Evolutionary conservation across 352 stramenopile genomes (phyloP).

Genomic region (Pythium periplocum): DNA sequence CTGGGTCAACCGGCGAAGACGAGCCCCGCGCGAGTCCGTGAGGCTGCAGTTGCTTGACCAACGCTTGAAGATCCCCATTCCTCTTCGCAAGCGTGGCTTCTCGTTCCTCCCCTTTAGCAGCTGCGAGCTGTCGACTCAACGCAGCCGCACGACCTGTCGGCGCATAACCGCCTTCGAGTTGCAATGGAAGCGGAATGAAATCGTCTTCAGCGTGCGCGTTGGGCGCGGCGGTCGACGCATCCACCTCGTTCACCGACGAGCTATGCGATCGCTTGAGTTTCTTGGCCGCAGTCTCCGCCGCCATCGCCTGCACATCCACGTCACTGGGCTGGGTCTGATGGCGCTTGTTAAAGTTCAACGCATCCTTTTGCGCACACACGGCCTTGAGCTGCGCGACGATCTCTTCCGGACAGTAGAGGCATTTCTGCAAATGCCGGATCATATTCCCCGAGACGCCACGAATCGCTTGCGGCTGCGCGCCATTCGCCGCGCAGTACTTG

Average conservation of each 20-base stretch:
- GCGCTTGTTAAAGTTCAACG: conserved; percentile 63
- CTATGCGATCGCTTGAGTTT: conserved; percentile 12
- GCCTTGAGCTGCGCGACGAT: conserved; percentile 61
- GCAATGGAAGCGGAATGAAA: background rate
- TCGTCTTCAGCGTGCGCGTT: background rate
- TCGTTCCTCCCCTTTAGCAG: background rate
- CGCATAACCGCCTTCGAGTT: too few relatives aligned
- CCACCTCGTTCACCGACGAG: background rate
- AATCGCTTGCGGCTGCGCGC: conserved; percentile 34
- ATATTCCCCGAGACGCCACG: conserved; percentile 78
- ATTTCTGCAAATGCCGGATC: conserved; percentile 81
- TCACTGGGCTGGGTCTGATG: conserved; percentile 37
- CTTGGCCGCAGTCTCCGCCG: conserved; percentile 10
- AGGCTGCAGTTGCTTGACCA: conserved; percentile 2
- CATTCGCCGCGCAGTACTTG: conserved; percentile 57
- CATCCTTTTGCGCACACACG: conserved; percentile 67
- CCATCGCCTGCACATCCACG: conserved; percentile 17
- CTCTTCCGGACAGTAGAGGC: conserved; percentile 61
- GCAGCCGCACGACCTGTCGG: background rate
- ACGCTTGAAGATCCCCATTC: background rate
- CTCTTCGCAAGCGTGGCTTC: background rate
- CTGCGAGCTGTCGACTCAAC: background rate
- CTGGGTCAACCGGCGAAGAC: background rate
- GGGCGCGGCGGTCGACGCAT: background rate
- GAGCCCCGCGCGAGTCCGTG: background rate